Percentiles rank a stretch among this genome's conserved stretches.
These are phyloP conservation scores for Crithidia bombi DNA, from an alignment of 208 protist genomes.

Conservation along the genomic window DNA sequence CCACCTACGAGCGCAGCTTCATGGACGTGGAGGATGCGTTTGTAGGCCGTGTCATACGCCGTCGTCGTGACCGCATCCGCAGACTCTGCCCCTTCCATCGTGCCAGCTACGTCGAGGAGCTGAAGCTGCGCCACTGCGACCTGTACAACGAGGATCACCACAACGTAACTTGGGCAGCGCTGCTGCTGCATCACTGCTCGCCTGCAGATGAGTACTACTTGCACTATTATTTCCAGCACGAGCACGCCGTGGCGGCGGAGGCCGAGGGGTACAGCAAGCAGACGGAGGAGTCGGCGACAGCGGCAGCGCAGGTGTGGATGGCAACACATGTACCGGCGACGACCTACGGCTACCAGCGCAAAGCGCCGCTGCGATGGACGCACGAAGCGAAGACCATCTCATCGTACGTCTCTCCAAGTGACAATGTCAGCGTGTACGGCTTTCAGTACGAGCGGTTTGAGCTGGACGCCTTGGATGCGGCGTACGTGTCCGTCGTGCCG, in stretches of 20 bases:
- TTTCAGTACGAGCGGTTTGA: no score
- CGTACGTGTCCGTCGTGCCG: no score
- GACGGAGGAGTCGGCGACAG: background rate
- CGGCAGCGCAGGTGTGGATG: background rate
- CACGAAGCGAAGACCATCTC: background rate
- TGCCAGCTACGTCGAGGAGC: background rate
- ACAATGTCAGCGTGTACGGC: conserved; percentile 9
- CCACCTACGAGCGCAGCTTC: background rate
- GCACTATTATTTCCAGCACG: conserved; percentile 27
- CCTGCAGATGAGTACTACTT: conserved; percentile 15
- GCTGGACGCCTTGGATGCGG: no score
- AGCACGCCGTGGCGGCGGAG: background rate
- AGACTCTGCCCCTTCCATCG: background rate
- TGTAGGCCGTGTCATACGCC: conserved; percentile 5
- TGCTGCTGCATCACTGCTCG: conserved; percentile 11
- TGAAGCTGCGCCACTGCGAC: background rate
- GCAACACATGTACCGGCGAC: background rate
- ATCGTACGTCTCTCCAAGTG: background rate
- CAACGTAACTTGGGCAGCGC: conserved; percentile 1
- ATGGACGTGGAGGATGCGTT: conserved; percentile 11
- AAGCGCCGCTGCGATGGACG: background rate
- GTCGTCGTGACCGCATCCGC: background rate
- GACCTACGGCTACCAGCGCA: background rate
- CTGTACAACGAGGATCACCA: background rate
- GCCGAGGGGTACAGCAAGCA: no score